Base-by-base conservation (phyloP, 805 yeast species). In the Candida vartiovaarae region DNA sequence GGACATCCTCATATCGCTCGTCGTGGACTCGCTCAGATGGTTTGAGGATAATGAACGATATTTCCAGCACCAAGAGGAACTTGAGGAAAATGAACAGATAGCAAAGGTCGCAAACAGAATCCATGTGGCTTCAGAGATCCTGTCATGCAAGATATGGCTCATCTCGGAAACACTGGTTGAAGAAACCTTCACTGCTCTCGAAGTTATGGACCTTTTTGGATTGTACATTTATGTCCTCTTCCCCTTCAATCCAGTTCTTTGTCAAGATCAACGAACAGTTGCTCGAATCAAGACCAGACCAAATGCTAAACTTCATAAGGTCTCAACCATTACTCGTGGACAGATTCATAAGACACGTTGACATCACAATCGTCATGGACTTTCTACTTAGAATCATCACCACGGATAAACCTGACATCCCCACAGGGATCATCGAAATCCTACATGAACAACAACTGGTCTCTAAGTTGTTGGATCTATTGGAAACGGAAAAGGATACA, bases 321-420 rank as follows among this genome's bases (percentile, higher is more conserved):
- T 82, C 80, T 51, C 73, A 77, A 8, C 15, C 36, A 3, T 63
- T 69, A 48, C 68, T 88, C 46, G 93, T 85, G 32, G 82, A 78
- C 52, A 67, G 80, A 36, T 84, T 87, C 59, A 67, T 86, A 63
- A 71, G 76, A 39, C 95, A 90, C 63, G 77, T 91, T 41, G 93
- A 88, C 53, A 84, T 90, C 38, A 95, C 97, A 1, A 81, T 93
- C 43, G 63, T 93, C 43, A 88, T 90, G 87, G 99, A 93, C 63
- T 85, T 90, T 52, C 71, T 93, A 46, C 70, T 93, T 40, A 83
- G 91, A 61, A 76, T 93, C 34, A 86, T 93, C 30, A 88, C 95
- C 42, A 86, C 98, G 0, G 99, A 93, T 65, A 90, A 87, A 61
- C 79, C 84, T 1, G 95, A 87, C 54, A 74, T 77, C 35, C 88